Evolutionary conservation across 73 alveolate genomes (phyloP).

Genomic region (Paramecium bursaria): DNA sequence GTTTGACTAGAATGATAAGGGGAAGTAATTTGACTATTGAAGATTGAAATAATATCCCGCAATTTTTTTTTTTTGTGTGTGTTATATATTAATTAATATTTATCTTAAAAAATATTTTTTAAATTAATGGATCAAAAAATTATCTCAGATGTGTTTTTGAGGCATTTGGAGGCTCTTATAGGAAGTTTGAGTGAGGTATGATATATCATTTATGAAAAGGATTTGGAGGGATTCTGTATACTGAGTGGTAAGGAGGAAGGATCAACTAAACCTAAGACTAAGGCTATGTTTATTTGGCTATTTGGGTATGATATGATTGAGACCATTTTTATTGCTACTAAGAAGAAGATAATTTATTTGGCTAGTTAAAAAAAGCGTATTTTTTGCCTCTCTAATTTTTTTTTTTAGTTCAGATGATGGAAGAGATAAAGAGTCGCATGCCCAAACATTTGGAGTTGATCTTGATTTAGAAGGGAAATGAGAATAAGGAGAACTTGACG

Average conservation of each 20-base stretch:
- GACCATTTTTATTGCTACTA: constrained; percentile 60
- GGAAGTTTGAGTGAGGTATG: too few species aligned
- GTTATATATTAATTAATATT: too few species aligned
- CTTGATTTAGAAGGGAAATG: constrained; percentile 1
- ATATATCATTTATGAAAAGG: too few species aligned
- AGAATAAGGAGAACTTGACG: constrained; percentile 1
- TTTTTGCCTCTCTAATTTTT: not conserved
- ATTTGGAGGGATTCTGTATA: constrained; percentile 49
- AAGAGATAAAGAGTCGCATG: constrained; percentile 1
- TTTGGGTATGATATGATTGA: constrained; percentile 71
- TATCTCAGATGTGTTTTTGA: too few species aligned
- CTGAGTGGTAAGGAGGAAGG: constrained; percentile 65
- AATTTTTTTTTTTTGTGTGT: too few species aligned
- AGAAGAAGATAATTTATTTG: constrained; percentile 44
- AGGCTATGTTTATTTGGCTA: constrained; percentile 68
- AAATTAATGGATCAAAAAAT: too few species aligned
- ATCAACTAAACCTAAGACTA: constrained; percentile 62
- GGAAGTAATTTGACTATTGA: too few species aligned
- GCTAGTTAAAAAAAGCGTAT: constrained; percentile 68
- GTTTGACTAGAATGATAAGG: too few species aligned
- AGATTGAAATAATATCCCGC: too few species aligned
- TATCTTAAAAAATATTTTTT: too few species aligned
- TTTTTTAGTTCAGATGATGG: constrained; percentile 49
- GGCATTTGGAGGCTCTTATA: too few species aligned
- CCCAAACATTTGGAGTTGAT: constrained; percentile 25